phyloP scores from a whole-genome alignment of 805 yeast genomes.

The Wickerhamomyces silvicola region DNA sequence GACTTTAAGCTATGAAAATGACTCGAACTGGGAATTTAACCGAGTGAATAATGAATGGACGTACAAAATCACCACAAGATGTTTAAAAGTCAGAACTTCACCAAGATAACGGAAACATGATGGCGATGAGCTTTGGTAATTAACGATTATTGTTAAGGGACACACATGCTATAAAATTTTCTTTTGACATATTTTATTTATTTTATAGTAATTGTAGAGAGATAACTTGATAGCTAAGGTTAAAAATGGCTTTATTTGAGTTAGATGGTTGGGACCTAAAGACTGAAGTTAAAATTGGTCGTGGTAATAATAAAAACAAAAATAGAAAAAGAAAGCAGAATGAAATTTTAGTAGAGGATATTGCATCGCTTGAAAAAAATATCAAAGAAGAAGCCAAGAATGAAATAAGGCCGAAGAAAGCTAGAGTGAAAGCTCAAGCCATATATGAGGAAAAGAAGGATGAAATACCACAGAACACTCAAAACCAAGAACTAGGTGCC shows the following conservation, averaged over 20 bases:
- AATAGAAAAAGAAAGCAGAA: conserved; percentile 19
- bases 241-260: conserved; percentile 60
- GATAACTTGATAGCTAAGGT: too few species aligned
- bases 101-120: conserved; percentile 18
- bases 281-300: conserved; percentile 44
- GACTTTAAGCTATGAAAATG: conserved; percentile 3
- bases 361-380: conserved; percentile 9
- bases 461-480: conserved; percentile 7
- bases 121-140: too few species aligned
- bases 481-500: conserved; percentile 8
- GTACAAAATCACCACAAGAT: conserved; percentile 3
- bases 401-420: conserved; percentile 7
- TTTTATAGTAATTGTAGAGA: neutral
- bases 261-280: conserved; percentile 81
- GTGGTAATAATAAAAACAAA: conserved; percentile 22
- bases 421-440: conserved; percentile 4
- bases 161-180: conserved; percentile 1
- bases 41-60: conserved; percentile 5
- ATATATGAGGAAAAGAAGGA: conserved; percentile 8
- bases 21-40: conserved; percentile 8
- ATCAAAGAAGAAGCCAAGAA: conserved; percentile 2
- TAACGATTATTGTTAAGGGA: too few species aligned
- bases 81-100: neutral
- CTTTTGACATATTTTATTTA: neutral
- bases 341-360: conserved; percentile 6